Percentiles rank a stretch among this genome's conserved stretches.
Evolutionary conservation across 1,284 basidiomycete genomes (phyloP).

Genomic region (Cystobasidium slooffiae): DNA sequence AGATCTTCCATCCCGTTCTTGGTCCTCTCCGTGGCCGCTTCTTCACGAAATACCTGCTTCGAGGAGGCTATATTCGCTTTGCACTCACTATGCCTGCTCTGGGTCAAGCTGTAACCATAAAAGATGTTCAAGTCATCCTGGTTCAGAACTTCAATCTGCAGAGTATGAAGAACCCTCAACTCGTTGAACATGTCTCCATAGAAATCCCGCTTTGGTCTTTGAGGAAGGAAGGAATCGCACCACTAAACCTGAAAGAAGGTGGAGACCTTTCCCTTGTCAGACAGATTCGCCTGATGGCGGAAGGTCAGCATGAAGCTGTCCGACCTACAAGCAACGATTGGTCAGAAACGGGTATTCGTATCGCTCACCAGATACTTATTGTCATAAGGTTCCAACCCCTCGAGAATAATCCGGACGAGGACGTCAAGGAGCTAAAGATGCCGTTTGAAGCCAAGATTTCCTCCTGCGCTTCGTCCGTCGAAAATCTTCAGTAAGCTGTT

Average conservation of each 20-base stretch:
- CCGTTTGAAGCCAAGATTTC: slow-evolving; percentile 23
- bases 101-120: slow-evolving; percentile 15
- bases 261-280: slow-evolving; percentile 20
- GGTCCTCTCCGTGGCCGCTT: slow-evolving; percentile 26
- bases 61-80: slow-evolving; percentile 30
- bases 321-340: slow-evolving; percentile 29
- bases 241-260: slow-evolving; percentile 18
- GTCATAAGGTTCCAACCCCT: slow-evolving; percentile 28
- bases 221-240: slow-evolving; percentile 19
- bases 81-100: slow-evolving; percentile 32
- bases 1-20: slow-evolving; percentile 29
- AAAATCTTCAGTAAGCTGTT: slow-evolving; percentile 24
- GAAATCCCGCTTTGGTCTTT: slow-evolving; percentile 28
- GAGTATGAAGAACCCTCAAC: slow-evolving; percentile 25
- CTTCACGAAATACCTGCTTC: slow-evolving; percentile 31
- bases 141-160: slow-evolving; percentile 36
- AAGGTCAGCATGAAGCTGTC: slow-evolving; percentile 26
- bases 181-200: slow-evolving; percentile 15
- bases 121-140: slow-evolving; percentile 31
- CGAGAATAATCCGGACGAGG: background rate
- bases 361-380: slow-evolving; percentile 26
- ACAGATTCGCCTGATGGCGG: slow-evolving; percentile 32
- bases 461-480: slow-evolving; percentile 31
- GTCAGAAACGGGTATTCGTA: slow-evolving; percentile 37
- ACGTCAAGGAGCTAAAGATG: slow-evolving; percentile 39